A percentile compares a stretch with the other conserved stretches of the same genome.
phyloP scores from a whole-genome alignment of 78 protist genomes.

The Dictyostelium brefeldianum region DNA sequence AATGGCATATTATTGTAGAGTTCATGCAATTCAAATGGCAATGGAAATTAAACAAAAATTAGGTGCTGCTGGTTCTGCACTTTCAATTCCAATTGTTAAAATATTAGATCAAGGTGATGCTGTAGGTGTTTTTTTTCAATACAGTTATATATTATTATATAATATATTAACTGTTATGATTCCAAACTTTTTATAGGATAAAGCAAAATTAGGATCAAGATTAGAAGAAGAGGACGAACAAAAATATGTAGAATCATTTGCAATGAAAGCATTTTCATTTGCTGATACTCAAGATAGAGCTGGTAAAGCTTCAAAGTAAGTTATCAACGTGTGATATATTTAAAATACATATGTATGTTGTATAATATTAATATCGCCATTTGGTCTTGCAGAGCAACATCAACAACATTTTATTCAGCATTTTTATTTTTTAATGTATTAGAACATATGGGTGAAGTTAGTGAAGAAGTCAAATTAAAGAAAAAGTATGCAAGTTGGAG shows the following conservation, averaged over 20 bases:
- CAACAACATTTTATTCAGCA: constrained; percentile 67
- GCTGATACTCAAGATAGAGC: constrained; percentile 83
- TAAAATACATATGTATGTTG: background rate
- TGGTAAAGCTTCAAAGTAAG: constrained; percentile 69
- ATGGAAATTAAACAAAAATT: constrained; percentile 45
- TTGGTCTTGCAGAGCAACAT: constrained; percentile 45
- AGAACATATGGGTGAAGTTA: constrained; percentile 58
- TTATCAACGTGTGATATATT: background rate
- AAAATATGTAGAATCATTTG: constrained; percentile 69
- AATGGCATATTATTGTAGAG: constrained; percentile 76
- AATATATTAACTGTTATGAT: too few relatives aligned
- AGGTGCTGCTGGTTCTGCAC: constrained; percentile 32
- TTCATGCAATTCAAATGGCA: constrained; percentile 55
- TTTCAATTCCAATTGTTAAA: constrained; percentile 35
- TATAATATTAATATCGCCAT: too few relatives aligned
- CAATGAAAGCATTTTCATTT: constrained; percentile 80
- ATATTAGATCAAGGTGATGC: constrained; percentile 44
- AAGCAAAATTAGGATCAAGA: constrained; percentile 54
- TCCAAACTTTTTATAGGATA: too few relatives aligned
- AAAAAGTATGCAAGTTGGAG: constrained; percentile 86
- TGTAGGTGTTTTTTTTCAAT: background rate
- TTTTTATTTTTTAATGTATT: constrained; percentile 77
- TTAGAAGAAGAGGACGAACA: constrained; percentile 55
- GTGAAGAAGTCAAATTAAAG: constrained; percentile 70
- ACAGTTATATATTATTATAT: background rate